phyloP scores from a whole-genome alignment of 208 protist genomes.

The Acanthamoeba healyi region DNA sequence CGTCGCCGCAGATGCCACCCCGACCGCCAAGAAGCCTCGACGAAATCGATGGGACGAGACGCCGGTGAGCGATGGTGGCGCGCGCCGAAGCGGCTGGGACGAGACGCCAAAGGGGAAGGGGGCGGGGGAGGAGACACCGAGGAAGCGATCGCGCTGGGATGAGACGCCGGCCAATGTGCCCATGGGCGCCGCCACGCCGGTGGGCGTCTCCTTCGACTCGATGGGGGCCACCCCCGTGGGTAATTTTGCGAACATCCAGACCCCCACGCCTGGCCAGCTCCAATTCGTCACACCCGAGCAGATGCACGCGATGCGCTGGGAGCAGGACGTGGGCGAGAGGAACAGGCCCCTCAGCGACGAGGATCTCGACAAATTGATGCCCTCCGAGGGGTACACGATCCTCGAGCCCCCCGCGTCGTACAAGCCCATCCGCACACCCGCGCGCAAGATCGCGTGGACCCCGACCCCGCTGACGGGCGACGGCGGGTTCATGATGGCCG shows the following conservation, averaged over 20 bases:
- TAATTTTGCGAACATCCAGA: constrained; percentile 77
- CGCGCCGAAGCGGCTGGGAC: constrained; percentile 72
- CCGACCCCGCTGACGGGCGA: constrained; percentile 86
- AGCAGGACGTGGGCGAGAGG: constrained; percentile 92
- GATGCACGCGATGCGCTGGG: constrained; percentile 76
- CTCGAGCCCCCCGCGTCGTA: constrained; percentile 91
- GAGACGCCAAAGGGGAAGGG: constrained; percentile 76
- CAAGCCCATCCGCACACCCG: constrained; percentile 91
- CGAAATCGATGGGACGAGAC: constrained; percentile 88
- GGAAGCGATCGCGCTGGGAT: constrained; percentile 88
- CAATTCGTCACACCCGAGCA: constrained; percentile 87
- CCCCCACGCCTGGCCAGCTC: constrained; percentile 51
- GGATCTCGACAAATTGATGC: constrained; percentile 93
- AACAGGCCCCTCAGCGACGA: constrained; percentile 94
- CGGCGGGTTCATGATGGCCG: constrained; percentile 63
- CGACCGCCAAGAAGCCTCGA: constrained; percentile 34
- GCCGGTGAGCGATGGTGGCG: constrained; percentile 44
- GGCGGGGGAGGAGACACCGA: constrained; percentile 82
- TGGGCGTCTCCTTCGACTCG: constrained; percentile 47
- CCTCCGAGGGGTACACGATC: constrained; percentile 90
- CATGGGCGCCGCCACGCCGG: constrained; percentile 56
- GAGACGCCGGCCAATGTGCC: constrained; percentile 83
- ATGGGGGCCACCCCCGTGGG: constrained; percentile 72
- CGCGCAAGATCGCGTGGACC: constrained; percentile 90
- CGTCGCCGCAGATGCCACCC: neutral